These are phyloP conservation scores for Penicillium sp. DNA, from an alignment of 2,329 filamentous ascomycete genomes.

Conservation along the genomic window DNA sequence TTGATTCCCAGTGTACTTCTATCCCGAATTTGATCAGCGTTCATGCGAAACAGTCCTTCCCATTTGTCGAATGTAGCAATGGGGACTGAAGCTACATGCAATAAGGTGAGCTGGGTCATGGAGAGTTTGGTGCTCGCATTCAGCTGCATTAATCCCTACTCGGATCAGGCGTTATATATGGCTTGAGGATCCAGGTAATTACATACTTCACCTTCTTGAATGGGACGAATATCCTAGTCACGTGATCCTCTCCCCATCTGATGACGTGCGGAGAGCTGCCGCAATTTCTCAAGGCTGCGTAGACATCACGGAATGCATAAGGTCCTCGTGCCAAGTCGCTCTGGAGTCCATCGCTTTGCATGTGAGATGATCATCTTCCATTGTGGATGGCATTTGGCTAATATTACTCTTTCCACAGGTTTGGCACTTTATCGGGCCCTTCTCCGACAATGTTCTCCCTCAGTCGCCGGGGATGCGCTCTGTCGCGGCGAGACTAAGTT, in stretches of 20 bases:
- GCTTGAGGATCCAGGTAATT: too few relatives aligned
- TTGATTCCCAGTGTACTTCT: neutral
- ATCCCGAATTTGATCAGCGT: too few relatives aligned
- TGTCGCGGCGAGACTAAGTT: conserved; percentile 29
- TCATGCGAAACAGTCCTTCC: neutral
- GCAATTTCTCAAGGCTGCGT: neutral
- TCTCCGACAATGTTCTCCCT: conserved; percentile 43
- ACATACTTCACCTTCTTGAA: too few relatives aligned
- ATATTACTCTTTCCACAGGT: conserved; percentile 30
- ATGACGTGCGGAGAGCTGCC: neutral
- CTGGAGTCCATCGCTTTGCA: conserved; percentile 47
- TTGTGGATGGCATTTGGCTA: neutral
- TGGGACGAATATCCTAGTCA: neutral
- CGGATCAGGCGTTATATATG: too few relatives aligned
- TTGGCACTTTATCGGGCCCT: conserved; percentile 50
- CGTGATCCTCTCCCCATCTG: neutral
- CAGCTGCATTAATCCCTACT: neutral
- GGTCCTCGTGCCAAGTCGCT: conserved; percentile 25
- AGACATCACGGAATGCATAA: conserved; percentile 37
- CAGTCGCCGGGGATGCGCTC: conserved; percentile 28
- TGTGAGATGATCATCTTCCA: conserved; percentile 34
- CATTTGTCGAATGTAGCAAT: neutral
- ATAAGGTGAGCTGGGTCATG: neutral
- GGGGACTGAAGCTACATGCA: neutral
- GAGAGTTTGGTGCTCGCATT: neutral